Percentiles rank a stretch among this genome's conserved stretches.
Evolutionary conservation across 2,329 filamentous ascomycete genomes (phyloP).

Genomic region (Cryphonectria carpinicola): DNA sequence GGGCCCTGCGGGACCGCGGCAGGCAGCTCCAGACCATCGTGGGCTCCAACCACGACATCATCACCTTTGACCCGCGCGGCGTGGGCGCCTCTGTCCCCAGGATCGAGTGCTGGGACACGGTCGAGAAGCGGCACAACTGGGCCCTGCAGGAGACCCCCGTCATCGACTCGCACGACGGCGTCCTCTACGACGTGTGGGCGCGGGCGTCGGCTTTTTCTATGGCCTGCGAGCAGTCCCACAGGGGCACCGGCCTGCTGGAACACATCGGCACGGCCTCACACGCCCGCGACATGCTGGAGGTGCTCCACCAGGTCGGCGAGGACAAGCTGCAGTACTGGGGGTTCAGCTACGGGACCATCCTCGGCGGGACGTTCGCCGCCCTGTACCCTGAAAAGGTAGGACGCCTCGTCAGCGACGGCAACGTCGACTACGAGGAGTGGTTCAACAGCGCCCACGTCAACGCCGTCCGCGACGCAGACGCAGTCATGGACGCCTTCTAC

Average conservation of each 20-base stretch:
- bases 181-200: slow-evolving; percentile 50
- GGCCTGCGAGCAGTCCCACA: slow-evolving; percentile 47
- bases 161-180: slow-evolving; percentile 51
- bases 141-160: slow-evolving; percentile 48
- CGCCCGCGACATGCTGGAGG: slow-evolving; percentile 53
- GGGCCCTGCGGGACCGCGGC: slow-evolving; percentile 41
- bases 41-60: slow-evolving; percentile 53
- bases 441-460: slow-evolving; percentile 48
- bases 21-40: slow-evolving; percentile 48
- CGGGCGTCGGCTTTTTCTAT: slow-evolving; percentile 47
- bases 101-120: slow-evolving; percentile 54
- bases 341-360: slow-evolving; percentile 57
- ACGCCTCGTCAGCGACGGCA: slow-evolving; percentile 55
- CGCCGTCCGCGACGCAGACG: slow-evolving; percentile 58
- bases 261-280: slow-evolving; percentile 50
- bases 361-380: slow-evolving; percentile 56
- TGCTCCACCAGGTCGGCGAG: slow-evolving; percentile 46
- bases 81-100: slow-evolving; percentile 55
- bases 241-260: slow-evolving; percentile 41
- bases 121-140: slow-evolving; percentile 49
- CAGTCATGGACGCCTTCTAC: slow-evolving; percentile 57
- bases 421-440: slow-evolving; percentile 60
- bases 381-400: slow-evolving; percentile 56
- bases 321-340: slow-evolving; percentile 56
- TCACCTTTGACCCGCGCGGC: slow-evolving; percentile 57